These are phyloP conservation scores for Aureobasidium sp. DNA, from an alignment of 2,329 filamentous ascomycete species.

Conservation along the genomic window DNA sequence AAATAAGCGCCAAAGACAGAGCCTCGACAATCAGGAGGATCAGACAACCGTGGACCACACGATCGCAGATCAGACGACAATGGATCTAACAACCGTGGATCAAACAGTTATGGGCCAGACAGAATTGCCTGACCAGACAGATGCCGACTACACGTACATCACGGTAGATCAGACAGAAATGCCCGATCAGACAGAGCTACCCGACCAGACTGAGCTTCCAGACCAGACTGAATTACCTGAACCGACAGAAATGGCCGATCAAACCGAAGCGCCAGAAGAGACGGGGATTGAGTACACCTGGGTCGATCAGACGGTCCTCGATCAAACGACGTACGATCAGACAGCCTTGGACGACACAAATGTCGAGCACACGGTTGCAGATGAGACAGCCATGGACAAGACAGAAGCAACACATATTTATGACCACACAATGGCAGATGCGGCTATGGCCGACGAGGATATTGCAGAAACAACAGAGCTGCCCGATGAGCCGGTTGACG, in stretches of 20 bases:
- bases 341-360: neutral
- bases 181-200: conserved; percentile 11
- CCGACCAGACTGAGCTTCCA: conserved; percentile 3
- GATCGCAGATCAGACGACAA: neutral
- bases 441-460: conserved; percentile 7
- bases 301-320: conserved; percentile 3
- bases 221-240: conserved; percentile 15
- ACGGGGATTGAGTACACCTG: conserved; percentile 15
- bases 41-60: neutral
- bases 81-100: conserved; percentile 17
- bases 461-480: conserved; percentile 1
- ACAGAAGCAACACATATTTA: neutral
- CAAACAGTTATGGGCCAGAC: conserved; percentile 15
- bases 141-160: conserved; percentile 15
- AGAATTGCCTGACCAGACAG: conserved; percentile 19
- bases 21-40: neutral
- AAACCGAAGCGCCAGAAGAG: conserved; percentile 9
- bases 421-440: conserved; percentile 8
- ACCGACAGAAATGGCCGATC: conserved; percentile 14
- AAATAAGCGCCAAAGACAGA: conserved; percentile 4
- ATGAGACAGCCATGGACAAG: conserved; percentile 1
- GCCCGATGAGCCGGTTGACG: neutral
- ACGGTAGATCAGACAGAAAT: conserved; percentile 16
- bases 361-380: neutral
- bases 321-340: neutral